Evolutionary conservation across 352 stramenopile species (phyloP), one percentile per base, ranked within the genome.

Genomic region (Phytophthora sp.): DNA sequence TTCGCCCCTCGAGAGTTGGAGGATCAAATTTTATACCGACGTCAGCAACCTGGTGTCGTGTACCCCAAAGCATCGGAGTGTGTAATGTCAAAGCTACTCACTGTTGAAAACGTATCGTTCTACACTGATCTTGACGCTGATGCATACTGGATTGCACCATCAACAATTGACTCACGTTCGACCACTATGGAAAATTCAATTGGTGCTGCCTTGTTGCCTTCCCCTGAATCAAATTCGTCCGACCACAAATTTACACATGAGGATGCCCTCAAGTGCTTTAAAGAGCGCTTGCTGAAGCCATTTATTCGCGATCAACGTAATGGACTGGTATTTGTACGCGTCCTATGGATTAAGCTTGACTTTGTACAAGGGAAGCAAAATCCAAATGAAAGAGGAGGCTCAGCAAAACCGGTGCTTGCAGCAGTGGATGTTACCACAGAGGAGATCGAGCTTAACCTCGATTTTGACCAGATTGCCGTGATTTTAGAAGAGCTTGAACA

Each of bases 261-360:
- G 8, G 54, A 68, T 20, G 49, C 74, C 1, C 45, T 76, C 6
- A 30, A 77, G 10, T 51, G 45, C 10, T 72, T 92, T 37, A 82
- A 82, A 20, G 62, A 74, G 26, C 60, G 68, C 11, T 72, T 55
- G 15, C 32, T 60, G 5, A 48, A 74, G 31, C 56, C 60, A 5
- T 81, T 84, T 18, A n/a, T 12, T 20, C 58, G 72, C 1, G 65
- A 82, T 17, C 31, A 53, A 17, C 63, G 58, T 5, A 62, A 79
- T 13, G 83, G 90, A 21, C 42, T 94, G 11, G 62, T 82, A 11
- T 77, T 77, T 32, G 66, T 82, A 21, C 74, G 69, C 1, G 72
- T 73, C 17, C 44, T 92, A 13, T 90, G 84, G 79, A 23, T 89
- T 45, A 91, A 92, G 27, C 54, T 90, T 5, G 84, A 92, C 41